phyloP scores from a whole-genome alignment of 129 eudicot species.

The Ambrosia artemisiifolia region DNA sequence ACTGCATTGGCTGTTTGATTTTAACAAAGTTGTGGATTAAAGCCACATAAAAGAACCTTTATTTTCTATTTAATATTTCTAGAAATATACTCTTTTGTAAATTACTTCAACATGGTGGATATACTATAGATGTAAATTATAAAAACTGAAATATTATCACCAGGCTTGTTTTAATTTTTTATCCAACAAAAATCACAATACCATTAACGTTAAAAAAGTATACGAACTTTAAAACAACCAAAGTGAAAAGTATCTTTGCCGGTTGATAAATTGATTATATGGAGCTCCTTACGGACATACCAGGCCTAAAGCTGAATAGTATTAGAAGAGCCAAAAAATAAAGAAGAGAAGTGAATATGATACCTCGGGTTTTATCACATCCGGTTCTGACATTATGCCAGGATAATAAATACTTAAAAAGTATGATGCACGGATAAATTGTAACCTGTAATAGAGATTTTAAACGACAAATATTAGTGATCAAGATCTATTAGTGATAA shows the following conservation, averaged over 20 bases:
- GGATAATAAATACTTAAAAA: conserved; percentile 9
- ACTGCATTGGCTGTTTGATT: too few relatives aligned
- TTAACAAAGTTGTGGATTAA: too few relatives aligned
- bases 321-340: not conserved
- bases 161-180: not conserved
- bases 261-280: not conserved
- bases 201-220: not conserved
- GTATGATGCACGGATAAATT: not conserved
- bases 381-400: conserved; percentile 45
- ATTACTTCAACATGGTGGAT: not conserved
- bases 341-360: conserved; percentile 5
- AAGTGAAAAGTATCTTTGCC: conserved; percentile 9
- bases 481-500: not conserved
- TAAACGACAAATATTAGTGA: not conserved
- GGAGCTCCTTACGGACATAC: not conserved
- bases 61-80: too few relatives aligned
- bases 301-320: conserved; percentile 15
- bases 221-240: not conserved
- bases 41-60: too few relatives aligned
- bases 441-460: conserved; percentile 24
- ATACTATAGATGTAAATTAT: not conserved
- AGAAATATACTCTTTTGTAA: too few relatives aligned
- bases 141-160: not conserved
- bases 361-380: conserved; percentile 44
- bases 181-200: not conserved